Evolutionary conservation across 1,284 basidiomycete genomes (phyloP).

Genomic region (Tremellales sp.): DNA sequence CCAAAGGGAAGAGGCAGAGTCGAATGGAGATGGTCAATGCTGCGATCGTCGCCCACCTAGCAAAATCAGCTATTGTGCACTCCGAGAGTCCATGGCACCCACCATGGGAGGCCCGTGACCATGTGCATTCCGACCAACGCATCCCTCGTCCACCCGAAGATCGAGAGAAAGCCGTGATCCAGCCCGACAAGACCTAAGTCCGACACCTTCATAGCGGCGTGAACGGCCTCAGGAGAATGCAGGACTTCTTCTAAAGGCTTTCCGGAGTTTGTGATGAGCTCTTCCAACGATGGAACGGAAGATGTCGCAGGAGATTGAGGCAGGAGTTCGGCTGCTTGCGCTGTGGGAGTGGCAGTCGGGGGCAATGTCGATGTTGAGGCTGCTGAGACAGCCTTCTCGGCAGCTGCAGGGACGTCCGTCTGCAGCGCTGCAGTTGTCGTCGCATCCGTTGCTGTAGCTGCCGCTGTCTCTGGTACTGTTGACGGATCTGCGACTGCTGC

Average conservation of each 20-base stretch:
- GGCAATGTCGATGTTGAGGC: constrained; percentile 1
- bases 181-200: constrained; percentile 76
- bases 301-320: constrained; percentile 35
- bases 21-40: constrained; percentile 67
- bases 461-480: constrained; percentile 2
- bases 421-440: constrained; percentile 6
- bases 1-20: constrained; percentile 63
- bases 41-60: constrained; percentile 69
- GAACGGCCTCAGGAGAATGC: constrained; percentile 44
- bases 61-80: neutral
- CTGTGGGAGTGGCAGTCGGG: constrained; percentile 11
- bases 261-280: constrained; percentile 38
- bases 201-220: constrained; percentile 60
- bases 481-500: constrained; percentile 4
- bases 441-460: constrained; percentile 1
- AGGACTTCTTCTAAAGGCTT: constrained; percentile 40
- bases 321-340: constrained; percentile 28
- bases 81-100: constrained; percentile 4
- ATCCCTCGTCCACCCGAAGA: constrained; percentile 62
- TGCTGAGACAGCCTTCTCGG: constrained; percentile 3
- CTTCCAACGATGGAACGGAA: constrained; percentile 35
- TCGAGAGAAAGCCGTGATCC: constrained; percentile 53
- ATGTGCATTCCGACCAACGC: constrained; percentile 70
- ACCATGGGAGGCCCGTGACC: constrained; percentile 71
- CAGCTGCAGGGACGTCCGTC: constrained; percentile 9